A percentile compares a stretch with the other conserved stretches of the same genome.
Conservation (phyloP, 1,284 basidiomycete genomes). For the Schizophyllum commune region DNA sequence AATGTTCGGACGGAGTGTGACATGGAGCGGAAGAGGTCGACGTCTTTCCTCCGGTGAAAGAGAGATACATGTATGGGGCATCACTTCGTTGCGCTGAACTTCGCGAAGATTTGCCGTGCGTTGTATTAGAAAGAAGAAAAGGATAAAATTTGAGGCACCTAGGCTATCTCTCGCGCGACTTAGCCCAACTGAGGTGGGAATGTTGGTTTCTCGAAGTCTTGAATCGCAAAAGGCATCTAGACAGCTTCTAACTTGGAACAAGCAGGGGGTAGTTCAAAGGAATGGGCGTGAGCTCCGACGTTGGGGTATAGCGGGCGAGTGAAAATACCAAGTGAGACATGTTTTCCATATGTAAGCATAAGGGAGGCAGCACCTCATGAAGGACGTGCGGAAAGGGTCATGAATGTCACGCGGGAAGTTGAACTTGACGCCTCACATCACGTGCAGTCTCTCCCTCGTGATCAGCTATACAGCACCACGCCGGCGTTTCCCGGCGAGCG, state of each 20-base stretch:
- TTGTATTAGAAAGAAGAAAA: not conserved
- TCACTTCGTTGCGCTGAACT: not conserved
- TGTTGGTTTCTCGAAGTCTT: no score
- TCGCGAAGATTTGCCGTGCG: not conserved
- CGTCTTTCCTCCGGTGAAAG: not conserved
- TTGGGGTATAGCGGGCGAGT: no score
- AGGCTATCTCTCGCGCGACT: not conserved
- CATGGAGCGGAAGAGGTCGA: not conserved
- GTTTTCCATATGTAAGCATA: no score
- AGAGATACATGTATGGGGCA: not conserved
- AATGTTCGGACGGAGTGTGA: not conserved
- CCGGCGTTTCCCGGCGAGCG: not conserved
- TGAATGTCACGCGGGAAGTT: not conserved
- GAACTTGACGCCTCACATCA: not conserved
- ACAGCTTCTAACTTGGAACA: not conserved
- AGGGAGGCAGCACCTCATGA: no score
- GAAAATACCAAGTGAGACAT: no score
- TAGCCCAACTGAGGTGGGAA: not conserved
- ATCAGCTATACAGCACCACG: not conserved
- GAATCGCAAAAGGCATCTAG: no score
- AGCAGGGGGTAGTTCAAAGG: not conserved
- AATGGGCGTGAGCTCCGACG: not conserved
- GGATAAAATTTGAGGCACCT: not conserved
- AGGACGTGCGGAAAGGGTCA: not conserved
- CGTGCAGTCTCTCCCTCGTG: not conserved